phyloP scores from a whole-genome alignment of 2,329 filamentous ascomycete species.

The Didymella glomerata region DNA sequence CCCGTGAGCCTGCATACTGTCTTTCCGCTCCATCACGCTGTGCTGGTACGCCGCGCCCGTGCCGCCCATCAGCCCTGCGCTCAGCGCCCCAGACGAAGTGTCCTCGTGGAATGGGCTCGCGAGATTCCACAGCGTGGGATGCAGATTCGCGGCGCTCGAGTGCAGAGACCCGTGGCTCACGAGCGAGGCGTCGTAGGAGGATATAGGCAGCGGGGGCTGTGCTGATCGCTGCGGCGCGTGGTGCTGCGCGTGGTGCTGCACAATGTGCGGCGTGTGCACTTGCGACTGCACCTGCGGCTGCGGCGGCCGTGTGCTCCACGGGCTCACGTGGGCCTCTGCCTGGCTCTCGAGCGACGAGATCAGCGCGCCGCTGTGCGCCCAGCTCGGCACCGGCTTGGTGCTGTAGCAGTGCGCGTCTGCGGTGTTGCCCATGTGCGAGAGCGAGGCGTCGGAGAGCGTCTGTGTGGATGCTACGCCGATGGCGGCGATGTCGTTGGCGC shows the following conservation, averaged over 20 bases:
- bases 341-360: slow-evolving; percentile 1
- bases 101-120: slow-evolving; percentile 40
- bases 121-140: slow-evolving; percentile 38
- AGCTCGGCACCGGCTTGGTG: slow-evolving; percentile 7
- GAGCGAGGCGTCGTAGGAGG: too few species aligned
- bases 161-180: slow-evolving; percentile 3
- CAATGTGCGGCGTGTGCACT: too few species aligned
- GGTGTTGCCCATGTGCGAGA: background rate
- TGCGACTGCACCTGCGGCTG: background rate
- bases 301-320: slow-evolving; percentile 2
- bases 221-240: too few species aligned
- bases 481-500: slow-evolving; percentile 25
- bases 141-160: slow-evolving; percentile 12
- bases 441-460: slow-evolving; percentile 10
- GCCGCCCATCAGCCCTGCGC: background rate
- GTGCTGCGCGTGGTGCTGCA: slow-evolving; percentile 2
- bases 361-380: slow-evolving; percentile 3
- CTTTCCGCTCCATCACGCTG: slow-evolving; percentile 15
- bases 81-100: slow-evolving; percentile 4
- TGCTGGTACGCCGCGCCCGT: slow-evolving; percentile 9
- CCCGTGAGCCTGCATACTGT: slow-evolving; percentile 17
- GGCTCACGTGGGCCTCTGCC: slow-evolving; percentile 8
- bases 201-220: background rate
- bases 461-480: slow-evolving; percentile 20
- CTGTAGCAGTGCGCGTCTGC: slow-evolving; percentile 13